Evolutionary conservation across 2,329 filamentous ascomycete genomes (phyloP).

Genomic region (Metarhizium guizhouense): DNA sequence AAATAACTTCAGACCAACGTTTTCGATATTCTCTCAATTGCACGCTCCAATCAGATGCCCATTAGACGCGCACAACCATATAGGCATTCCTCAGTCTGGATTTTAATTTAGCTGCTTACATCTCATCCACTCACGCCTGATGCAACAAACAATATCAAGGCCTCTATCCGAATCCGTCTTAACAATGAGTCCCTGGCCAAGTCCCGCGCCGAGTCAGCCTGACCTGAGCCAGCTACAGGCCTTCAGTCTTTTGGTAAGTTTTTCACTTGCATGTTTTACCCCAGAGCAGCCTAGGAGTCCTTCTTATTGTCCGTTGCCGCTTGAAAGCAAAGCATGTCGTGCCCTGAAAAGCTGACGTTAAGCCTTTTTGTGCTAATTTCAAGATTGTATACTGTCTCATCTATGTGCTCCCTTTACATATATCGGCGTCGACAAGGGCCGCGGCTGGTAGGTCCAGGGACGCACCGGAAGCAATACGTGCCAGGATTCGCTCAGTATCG

Average conservation of each 20-base stretch:
- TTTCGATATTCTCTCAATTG: too few species aligned
- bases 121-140: not conserved
- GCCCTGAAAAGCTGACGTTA: not conserved
- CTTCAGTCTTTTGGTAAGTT: slow-evolving; percentile 21
- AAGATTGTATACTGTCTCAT: slow-evolving; percentile 70
- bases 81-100: not conserved
- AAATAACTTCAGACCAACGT: too few species aligned
- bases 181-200: not conserved
- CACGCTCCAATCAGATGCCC: too few species aligned
- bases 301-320: too few species aligned
- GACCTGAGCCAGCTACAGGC: slow-evolving; percentile 14
- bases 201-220: not conserved
- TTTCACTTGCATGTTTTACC: not conserved
- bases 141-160: too few species aligned
- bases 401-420: slow-evolving; percentile 89
- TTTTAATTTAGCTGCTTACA: not conserved
- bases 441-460: slow-evolving; percentile 74
- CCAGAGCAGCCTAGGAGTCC: not conserved
- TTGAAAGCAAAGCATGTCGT: not conserved
- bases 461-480: slow-evolving; percentile 80
- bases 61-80: too few species aligned
- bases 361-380: not conserved
- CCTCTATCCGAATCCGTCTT: too few species aligned
- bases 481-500: slow-evolving; percentile 72
- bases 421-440: slow-evolving; percentile 69